Percentiles rank a stretch among this genome's conserved stretches.
These are phyloP conservation scores for Chaetomium strumarium DNA, from an alignment of 2,329 filamentous ascomycete genomes.

Conservation along the genomic window DNA sequence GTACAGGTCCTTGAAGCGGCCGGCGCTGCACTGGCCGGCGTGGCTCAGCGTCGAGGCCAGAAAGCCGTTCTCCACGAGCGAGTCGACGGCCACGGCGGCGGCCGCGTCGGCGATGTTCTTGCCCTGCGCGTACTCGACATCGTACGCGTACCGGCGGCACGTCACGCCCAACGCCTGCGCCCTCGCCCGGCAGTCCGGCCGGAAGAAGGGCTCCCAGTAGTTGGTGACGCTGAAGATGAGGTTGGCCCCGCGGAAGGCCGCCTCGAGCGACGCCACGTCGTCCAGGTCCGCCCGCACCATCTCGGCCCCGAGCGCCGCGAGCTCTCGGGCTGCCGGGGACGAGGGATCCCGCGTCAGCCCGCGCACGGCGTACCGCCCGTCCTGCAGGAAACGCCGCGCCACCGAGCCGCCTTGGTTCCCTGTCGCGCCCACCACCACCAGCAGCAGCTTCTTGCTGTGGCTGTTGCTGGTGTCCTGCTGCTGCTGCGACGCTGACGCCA, in stretches of 20 bases:
- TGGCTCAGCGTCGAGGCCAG: constrained; percentile 47
- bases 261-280: constrained; percentile 34
- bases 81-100: constrained; percentile 33
- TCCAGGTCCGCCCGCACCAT: constrained; percentile 40
- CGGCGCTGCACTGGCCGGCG: constrained; percentile 40
- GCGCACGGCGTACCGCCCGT: constrained; percentile 39
- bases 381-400: constrained; percentile 39
- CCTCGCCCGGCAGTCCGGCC: constrained; percentile 36
- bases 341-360: constrained; percentile 41
- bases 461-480: too few relatives aligned
- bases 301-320: constrained; percentile 39
- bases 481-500: not conserved
- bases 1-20: constrained; percentile 43
- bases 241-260: constrained; percentile 40
- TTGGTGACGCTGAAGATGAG: constrained; percentile 51
- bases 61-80: constrained; percentile 43
- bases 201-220: constrained; percentile 48
- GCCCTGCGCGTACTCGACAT: constrained; percentile 45
- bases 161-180: constrained; percentile 36
- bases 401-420: constrained; percentile 49
- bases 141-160: constrained; percentile 40
- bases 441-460: constrained; percentile 29
- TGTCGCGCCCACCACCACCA: constrained; percentile 43
- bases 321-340: constrained; percentile 35
- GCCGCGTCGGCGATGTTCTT: constrained; percentile 52